A percentile compares a stretch with the other conserved stretches of the same genome.
phyloP scores from a whole-genome alignment of 169 alveolate species.

The Plasmodium vivax region DNA sequence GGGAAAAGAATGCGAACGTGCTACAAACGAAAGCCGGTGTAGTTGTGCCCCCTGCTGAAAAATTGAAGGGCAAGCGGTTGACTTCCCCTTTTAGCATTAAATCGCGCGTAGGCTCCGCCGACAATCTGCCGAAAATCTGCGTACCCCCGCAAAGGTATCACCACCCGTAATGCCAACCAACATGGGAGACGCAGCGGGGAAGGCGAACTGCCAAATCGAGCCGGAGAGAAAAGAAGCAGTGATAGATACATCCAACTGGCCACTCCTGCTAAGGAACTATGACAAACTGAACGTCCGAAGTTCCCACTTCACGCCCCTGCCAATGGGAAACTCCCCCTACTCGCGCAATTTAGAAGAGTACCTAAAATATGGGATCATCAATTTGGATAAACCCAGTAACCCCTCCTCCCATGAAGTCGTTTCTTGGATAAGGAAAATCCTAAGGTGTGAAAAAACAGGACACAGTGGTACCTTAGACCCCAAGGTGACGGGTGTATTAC shows the following conservation, averaged over 20 bases:
- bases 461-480: constrained; percentile 99
- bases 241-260: constrained; percentile 53
- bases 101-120: neutral
- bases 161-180: neutral
- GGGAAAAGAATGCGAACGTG: neutral
- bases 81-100: neutral
- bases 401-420: constrained; percentile 99
- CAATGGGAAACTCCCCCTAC: constrained; percentile 98
- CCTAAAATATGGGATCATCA: constrained; percentile 97
- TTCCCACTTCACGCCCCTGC: constrained; percentile 99
- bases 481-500: constrained; percentile 99
- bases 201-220: constrained; percentile 33
- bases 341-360: constrained; percentile 95
- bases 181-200: constrained; percentile 22
- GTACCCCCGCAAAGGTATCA: neutral
- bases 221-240: constrained; percentile 68
- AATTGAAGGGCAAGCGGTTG: neutral
- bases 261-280: constrained; percentile 90
- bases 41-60: neutral
- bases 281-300: constrained; percentile 96
- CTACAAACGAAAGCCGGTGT: neutral
- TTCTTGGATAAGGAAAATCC: constrained; percentile 99
- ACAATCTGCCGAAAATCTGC: neutral
- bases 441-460: constrained; percentile 99
- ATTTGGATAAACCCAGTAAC: constrained; percentile 99